Evolutionary conservation across 2,329 filamentous ascomycete genomes (phyloP), one percentile per base, ranked within the genome.

Genomic region (Cadophora malorum): DNA sequence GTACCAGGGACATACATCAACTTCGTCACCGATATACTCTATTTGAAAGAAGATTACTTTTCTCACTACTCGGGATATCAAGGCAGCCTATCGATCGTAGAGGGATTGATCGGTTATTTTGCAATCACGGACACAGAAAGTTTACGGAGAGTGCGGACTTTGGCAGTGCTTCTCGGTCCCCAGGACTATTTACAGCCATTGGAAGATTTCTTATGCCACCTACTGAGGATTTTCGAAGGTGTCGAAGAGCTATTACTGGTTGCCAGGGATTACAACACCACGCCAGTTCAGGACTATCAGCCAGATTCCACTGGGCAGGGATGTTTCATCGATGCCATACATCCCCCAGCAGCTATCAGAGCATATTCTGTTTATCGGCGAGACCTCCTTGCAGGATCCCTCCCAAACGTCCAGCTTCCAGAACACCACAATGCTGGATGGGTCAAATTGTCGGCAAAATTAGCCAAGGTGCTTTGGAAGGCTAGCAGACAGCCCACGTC

Each of bases 1-100:
- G 14, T 59, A 0, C 53, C 64, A 23, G 12, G 63, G 25, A 65
- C 64, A 0, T 66, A 62, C 47, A 67, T 68, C 21, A 49, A 68
- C 50, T 67, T 70, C 21, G 50, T 64, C 6, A 2, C 23, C 8
- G 68, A 70, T 55, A 60, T 35, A 23, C 33, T 69, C 1, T 67
- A 67, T 55, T n/a, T 69, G 8, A 49, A 50, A 33, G 3, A n/a
- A 8, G n/a, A 33, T 1, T 28, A 21, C 19, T 58, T 67, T 33
- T 33, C 21, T 16, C 2, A 33, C 47, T 47, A 28, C 7, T 50
- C 49, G 19, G 33, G n/a, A 9, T 19, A 5, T 21, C 1, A 38
- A 25, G 47, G 31, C 25, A 35, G 6, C 14, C 3, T 3, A 12
- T 55, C 19, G 49, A 41, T 25, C 19, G n/a, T 65, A n/a, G 31